phyloP scores from a whole-genome alignment of 1,284 basidiomycete genomes.

The Rhodotorula sp. region DNA sequence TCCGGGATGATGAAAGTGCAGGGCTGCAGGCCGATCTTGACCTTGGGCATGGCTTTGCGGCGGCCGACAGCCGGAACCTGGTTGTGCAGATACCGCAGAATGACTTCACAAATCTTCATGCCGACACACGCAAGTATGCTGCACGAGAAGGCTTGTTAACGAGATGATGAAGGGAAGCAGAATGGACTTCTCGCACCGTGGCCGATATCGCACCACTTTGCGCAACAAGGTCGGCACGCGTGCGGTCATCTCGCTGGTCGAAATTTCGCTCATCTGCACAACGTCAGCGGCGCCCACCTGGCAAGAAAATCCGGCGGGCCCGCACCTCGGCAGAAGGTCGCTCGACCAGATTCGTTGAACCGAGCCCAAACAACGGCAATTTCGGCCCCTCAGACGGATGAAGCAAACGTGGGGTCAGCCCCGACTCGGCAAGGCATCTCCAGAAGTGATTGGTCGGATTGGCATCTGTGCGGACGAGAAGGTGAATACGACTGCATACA shows the following conservation, averaged over 20 bases:
- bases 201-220: conserved; percentile 62
- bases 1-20: not conserved
- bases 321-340: conserved; percentile 29
- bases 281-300: not conserved
- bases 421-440: conserved; percentile 61
- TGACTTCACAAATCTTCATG: conserved; percentile 64
- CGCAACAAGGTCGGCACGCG: conserved; percentile 59
- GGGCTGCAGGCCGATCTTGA: conserved; percentile 30
- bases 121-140: conserved; percentile 60
- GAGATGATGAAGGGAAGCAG: not conserved
- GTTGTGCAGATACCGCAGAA: conserved; percentile 20
- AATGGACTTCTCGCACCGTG: conserved; percentile 56
- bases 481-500: too few relatives aligned
- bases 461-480: conserved; percentile 47
- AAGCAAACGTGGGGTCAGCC: conserved; percentile 58
- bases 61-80: not conserved
- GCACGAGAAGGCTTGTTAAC: not conserved
- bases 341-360: conserved; percentile 46
- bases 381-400: conserved; percentile 56
- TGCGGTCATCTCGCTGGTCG: conserved; percentile 58
- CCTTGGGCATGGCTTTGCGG: conserved; percentile 30
- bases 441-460: conserved; percentile 64
- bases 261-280: conserved; percentile 60
- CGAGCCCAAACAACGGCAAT: conserved; percentile 58
- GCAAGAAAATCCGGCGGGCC: not conserved